phyloP scores from a whole-genome alignment of 768 basidiomycete genomes.

The Mycena floridula region DNA sequence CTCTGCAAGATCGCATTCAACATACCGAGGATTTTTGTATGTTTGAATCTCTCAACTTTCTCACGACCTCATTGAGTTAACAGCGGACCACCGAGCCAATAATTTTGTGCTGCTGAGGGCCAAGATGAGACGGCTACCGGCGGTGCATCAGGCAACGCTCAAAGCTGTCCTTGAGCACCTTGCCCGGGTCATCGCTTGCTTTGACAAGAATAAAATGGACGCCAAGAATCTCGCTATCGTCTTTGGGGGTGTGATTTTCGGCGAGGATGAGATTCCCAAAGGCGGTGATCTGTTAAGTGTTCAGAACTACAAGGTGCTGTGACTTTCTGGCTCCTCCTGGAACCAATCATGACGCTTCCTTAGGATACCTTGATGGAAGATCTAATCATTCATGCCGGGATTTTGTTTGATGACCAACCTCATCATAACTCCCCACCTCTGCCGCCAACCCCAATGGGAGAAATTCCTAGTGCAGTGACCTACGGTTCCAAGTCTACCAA shows the following conservation, averaged over 20 bases:
- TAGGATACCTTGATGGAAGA: conserved; percentile 72
- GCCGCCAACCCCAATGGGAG: conserved; percentile 66
- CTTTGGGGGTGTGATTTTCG: conserved; percentile 84
- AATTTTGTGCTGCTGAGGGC: conserved; percentile 76
- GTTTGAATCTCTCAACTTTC: conserved; percentile 7
- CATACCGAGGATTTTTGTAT: conserved; percentile 73
- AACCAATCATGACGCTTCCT: background rate
- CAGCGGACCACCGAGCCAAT: conserved; percentile 67
- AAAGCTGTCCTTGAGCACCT: conserved; percentile 81
- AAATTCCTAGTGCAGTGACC: conserved; percentile 46
- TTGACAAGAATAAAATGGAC: conserved; percentile 90
- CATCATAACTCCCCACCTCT: conserved; percentile 56
- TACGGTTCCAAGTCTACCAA: conserved; percentile 74
- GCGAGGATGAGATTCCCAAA: conserved; percentile 85
- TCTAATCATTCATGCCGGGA: conserved; percentile 61
- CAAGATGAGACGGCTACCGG: conserved; percentile 78
- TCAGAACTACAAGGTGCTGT: conserved; percentile 64
- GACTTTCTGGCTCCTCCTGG: background rate
- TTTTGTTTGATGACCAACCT: conserved; percentile 57
- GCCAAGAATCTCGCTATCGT: conserved; percentile 88
- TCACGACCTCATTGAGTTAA: background rate
- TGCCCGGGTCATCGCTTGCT: conserved; percentile 55
- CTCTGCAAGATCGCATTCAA: conserved; percentile 75
- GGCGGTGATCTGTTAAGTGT: conserved; percentile 70
- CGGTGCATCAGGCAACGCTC: conserved; percentile 81